Evolutionary conservation across 2,329 filamentous ascomycete species (phyloP).

Genomic region (Fusarium euwallaceae): DNA sequence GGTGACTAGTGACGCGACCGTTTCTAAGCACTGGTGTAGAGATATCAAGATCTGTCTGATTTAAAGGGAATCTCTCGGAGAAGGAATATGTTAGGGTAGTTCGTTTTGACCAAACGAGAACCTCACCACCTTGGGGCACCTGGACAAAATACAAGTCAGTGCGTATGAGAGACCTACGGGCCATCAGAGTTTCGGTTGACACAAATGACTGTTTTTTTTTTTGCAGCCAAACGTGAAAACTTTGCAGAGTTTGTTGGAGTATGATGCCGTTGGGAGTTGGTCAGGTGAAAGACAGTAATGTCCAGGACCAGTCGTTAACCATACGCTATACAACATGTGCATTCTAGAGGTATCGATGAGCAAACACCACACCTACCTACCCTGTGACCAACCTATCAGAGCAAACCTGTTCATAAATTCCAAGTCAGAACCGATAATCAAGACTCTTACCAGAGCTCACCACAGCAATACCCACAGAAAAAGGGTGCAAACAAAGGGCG

Average conservation of each 20-base stretch:
- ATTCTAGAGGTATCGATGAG: background rate
- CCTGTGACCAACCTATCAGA: background rate
- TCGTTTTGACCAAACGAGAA: background rate
- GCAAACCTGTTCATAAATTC: background rate
- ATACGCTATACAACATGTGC: background rate
- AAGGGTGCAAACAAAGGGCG: background rate
- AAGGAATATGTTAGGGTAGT: background rate
- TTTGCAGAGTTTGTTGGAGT: background rate
- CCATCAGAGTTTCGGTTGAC: background rate
- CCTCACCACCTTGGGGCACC: background rate
- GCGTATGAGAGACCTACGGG: background rate
- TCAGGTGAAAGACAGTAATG: background rate
- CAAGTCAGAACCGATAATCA: background rate
- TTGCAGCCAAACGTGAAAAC: background rate
- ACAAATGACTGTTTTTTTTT: background rate
- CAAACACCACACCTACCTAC: background rate
- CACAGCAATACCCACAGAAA: background rate
- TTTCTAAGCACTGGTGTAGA: background rate
- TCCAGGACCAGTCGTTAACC: too few species aligned
- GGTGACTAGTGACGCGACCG: background rate
- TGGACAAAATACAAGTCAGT: background rate
- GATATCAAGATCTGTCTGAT: background rate
- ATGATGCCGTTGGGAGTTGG: background rate
- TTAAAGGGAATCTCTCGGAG: background rate
- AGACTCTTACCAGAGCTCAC: background rate